A percentile compares a stretch with the other conserved stretches of the same genome.
Evolutionary conservation across 2,329 filamentous ascomycete species (phyloP).

Genomic region (Trichoderma pleuroti): DNA sequence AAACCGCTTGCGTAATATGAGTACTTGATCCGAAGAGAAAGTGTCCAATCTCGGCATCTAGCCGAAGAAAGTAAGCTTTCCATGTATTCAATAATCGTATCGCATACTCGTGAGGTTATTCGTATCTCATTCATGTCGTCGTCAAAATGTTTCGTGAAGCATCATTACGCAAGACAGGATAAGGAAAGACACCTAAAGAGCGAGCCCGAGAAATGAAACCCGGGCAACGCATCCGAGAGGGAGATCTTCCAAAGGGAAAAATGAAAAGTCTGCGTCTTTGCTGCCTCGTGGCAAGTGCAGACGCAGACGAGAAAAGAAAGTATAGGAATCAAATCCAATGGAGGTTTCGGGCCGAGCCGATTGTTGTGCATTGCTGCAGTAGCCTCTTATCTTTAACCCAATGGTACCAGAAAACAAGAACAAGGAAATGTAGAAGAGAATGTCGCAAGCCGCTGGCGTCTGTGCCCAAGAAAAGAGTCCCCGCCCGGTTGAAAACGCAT

Average conservation of each 20-base stretch:
- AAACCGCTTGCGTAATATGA: conserved; percentile 25
- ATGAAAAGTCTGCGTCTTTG: conserved; percentile 31
- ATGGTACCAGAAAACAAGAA: conserved; percentile 27
- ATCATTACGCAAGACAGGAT: conserved; percentile 46
- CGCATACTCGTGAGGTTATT: conserved; percentile 23
- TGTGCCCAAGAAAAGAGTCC: conserved; percentile 31
- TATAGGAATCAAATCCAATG: conserved; percentile 40
- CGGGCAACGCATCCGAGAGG: conserved; percentile 19
- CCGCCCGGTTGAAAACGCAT: conserved; percentile 54
- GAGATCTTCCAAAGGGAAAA: conserved; percentile 24
- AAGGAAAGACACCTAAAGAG: conserved; percentile 38
- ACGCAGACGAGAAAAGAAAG: conserved; percentile 29
- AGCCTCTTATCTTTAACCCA: conserved; percentile 53
- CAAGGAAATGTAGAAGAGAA: conserved; percentile 29
- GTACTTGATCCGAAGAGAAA: conserved; percentile 29
- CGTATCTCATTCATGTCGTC: conserved; percentile 36
- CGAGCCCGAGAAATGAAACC: conserved; percentile 25
- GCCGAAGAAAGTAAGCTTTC: conserved; percentile 29
- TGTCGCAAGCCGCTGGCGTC: conserved; percentile 45
- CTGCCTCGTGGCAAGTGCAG: conserved; percentile 29
- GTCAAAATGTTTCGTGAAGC: conserved; percentile 42
- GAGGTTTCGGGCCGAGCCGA: conserved; percentile 47
- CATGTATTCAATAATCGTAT: conserved; percentile 32
- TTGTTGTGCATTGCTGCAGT: conserved; percentile 61
- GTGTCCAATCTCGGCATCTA: conserved; percentile 32